phyloP scores from a whole-genome alignment of 306 rosid genomes.

The Hippophae gyantsensis region DNA sequence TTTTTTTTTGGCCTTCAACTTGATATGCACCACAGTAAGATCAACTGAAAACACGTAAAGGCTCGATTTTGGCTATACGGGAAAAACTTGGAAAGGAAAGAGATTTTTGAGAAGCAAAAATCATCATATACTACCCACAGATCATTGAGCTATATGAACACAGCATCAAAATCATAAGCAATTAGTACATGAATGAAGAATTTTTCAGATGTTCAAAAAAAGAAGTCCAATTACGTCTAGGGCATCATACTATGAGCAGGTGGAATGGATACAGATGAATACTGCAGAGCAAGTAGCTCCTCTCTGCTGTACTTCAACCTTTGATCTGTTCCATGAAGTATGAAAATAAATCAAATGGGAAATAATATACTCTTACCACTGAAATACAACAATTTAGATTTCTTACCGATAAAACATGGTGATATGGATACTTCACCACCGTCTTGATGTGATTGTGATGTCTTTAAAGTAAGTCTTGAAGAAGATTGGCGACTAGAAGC shows the following conservation, averaged over 20 bases:
- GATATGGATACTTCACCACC: slow-evolving; percentile 20
- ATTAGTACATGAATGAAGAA: not conserved
- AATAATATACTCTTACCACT: not conserved
- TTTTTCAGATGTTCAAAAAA: not conserved
- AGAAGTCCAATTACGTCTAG: slow-evolving; percentile 1
- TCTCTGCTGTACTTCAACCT: slow-evolving; percentile 68
- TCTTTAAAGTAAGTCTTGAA: slow-evolving; percentile 32
- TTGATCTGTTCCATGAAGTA: slow-evolving; percentile 57
- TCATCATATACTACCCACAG: not conserved
- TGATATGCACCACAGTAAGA: no score
- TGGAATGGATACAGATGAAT: slow-evolving; percentile 11
- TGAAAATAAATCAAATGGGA: slow-evolving; percentile 14
- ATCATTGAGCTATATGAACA: not conserved
- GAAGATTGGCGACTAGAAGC: slow-evolving; percentile 28
- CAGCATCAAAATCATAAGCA: not conserved
- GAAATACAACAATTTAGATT: not conserved
- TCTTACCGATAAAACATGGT: slow-evolving; percentile 52
- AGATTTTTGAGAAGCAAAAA: not conserved
- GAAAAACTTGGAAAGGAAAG: not conserved
- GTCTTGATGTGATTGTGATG: slow-evolving; percentile 25
- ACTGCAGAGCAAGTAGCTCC: slow-evolving; percentile 65
- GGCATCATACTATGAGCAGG: slow-evolving; percentile 4
- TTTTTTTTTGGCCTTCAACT: no score
- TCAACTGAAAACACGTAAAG: no score
- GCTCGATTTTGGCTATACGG: no score